Base-by-base conservation (phyloP, 1,284 basidiomycete genomes). In the Schizophyllum commune region DNA sequence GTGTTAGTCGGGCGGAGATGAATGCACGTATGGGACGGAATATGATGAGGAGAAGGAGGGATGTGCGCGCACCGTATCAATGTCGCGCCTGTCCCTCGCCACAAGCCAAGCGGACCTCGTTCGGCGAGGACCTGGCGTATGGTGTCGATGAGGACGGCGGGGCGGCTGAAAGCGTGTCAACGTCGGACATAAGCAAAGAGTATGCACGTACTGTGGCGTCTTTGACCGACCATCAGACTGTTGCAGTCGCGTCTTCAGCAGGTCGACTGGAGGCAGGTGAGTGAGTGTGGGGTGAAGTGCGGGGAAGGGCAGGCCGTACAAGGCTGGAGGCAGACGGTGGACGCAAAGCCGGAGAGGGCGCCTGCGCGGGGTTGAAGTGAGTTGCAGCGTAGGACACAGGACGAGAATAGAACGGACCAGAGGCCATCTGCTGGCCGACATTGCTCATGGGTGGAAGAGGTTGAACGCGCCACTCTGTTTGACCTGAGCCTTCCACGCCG, bases 21-120 rank as follows among this genome's bases (percentile, higher is more conserved):
- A 61, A 47, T 55, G 33, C 32, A 39, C 17, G 34, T 34, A 57
- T 55, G 11, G n/a, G 21, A 60, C 27, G 22, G 27, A n/a, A n/a
- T n/a, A n/a, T n/a, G n/a, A n/a, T n/a, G n/a, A n/a, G 52, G 21
- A 53, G 33, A 56, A 32, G 32, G 39, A 60, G 47, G 20, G 32
- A 51, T 52, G 22, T 32, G 61, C 33, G 33, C 22, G 33, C 66
- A 84, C 94, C 95, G 80, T 17, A 86, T 76, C 5, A 97, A 76
- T 0, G 94, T 94, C 4, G 94, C 88, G 3, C 79, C 76, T 0
- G 95, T 96, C 6, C 95, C 95, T 62, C 94, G 78, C 95, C 95
- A 94, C 17, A 95, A 77, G 1, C 91, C 92, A 39, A 71, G 63
- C 9, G 86, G 58, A 11, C 93, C 93, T 61, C 88, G 78, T 1